Evolutionary conservation across 2,329 filamentous ascomycete genomes (phyloP), one percentile per base, ranked within the genome.

Genomic region (Pseudocercospora cruenta): DNA sequence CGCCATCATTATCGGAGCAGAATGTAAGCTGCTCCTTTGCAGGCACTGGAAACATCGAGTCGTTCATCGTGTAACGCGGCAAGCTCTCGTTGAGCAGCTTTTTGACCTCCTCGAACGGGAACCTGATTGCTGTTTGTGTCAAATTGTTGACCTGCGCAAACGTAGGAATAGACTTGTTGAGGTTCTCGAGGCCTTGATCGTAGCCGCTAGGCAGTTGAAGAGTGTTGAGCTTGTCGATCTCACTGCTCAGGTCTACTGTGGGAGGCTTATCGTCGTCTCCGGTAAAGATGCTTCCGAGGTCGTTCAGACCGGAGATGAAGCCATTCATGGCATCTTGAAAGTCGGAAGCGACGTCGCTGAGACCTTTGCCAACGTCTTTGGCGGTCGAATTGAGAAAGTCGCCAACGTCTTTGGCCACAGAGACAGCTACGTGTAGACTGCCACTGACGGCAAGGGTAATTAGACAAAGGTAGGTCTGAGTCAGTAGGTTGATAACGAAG

Each of bases 401-500:
- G 47, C 84, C 82, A 33, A 89, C 85, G 59, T 88, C 84, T 74
- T 89, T 83, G 58, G 89, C 83, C 69, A 90, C 81, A 60, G 84
- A 81, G 60, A 91, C 81, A 16, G 87, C 91, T 53, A 89, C 88
- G 60, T 92, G 88, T 60, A 97, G 82, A 73, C 89, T 91, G 68
- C 93, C 93, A 69, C 91, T 87, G 63, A 97, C 86, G 57, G 93
- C 89, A 69, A 96, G 87, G 31, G 92, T 92, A 76, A 96, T 92
- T 60, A 99, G 86, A 76, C 95, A 99, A 70, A 93, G 85, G 76
- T 97, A 97, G 16, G 93, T 97, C 59, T 90, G 90, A 53, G 92
- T 94, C 80, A 97, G 86, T 81, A 97, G 90, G 78, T 96, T 92
- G 82, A 99, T 93, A 77, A 93, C 87, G 80, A 97, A 99, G 70